Evolutionary conservation across 2,329 filamentous ascomycete genomes (phyloP).

Genomic region (Pyrenochaeta sp.): DNA sequence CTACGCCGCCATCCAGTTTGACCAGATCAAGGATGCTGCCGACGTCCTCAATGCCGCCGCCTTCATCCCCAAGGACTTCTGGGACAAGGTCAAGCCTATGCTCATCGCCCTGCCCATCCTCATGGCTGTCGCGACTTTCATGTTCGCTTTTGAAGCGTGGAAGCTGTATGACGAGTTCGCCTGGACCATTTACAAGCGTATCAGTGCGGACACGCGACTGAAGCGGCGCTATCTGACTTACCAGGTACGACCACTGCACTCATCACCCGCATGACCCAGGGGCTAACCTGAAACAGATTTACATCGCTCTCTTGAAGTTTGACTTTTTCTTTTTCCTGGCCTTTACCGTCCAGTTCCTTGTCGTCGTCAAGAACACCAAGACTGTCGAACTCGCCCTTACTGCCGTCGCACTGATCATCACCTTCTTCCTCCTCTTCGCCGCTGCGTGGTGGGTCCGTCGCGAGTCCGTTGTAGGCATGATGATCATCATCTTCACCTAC

Average conservation of each 20-base stretch:
- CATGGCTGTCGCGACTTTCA: constrained; percentile 76
- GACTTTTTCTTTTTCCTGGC: constrained; percentile 99
- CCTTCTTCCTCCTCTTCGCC: constrained; percentile 84
- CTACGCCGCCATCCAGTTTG: constrained; percentile 91
- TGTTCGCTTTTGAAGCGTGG: constrained; percentile 83
- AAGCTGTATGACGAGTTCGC: constrained; percentile 98
- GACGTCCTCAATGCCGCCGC: constrained; percentile 56
- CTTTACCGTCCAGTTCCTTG: constrained; percentile 97
- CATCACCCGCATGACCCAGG: neutral
- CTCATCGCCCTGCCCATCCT: constrained; percentile 87
- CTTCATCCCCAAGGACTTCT: constrained; percentile 66
- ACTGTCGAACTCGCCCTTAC: constrained; percentile 85
- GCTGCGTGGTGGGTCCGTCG: constrained; percentile 86
- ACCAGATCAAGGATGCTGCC: constrained; percentile 85
- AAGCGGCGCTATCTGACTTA: constrained; percentile 96
- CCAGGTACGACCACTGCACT: constrained; percentile 71
- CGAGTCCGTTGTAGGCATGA: constrained; percentile 83
- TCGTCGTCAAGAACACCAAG: constrained; percentile 76
- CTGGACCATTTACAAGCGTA: constrained; percentile 99
- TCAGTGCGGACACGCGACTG: constrained; percentile 95
- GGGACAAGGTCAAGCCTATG: constrained; percentile 74
- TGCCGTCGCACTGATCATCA: constrained; percentile 87
- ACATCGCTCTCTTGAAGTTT: constrained; percentile 96
- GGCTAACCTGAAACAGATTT: constrained; percentile 70
- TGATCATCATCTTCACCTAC: constrained; percentile 81